Evolutionary conservation across 2,329 filamentous ascomycete genomes (phyloP), one percentile per base, ranked within the genome.

Genomic region (Onygena corvina): DNA sequence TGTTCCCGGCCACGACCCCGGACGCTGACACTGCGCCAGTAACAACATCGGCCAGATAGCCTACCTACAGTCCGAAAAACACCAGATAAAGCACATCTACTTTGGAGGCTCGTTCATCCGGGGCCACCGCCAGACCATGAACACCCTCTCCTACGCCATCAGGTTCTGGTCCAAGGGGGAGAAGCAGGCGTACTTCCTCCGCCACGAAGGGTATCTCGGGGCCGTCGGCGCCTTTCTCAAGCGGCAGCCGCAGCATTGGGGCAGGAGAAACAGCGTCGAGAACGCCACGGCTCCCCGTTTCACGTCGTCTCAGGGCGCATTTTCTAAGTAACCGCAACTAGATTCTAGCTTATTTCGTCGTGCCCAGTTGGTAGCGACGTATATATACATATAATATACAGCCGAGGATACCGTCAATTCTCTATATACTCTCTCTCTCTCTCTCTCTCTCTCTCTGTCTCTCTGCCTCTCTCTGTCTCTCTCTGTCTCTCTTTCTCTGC

Each of bases 31-130:
- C n/a, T 45, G 2, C 25, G 4, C 27, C 58, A 90, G 84, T 64
- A 96, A 96, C 72, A 96, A 96, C 68, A 95, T 96, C 55, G 92
- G 92, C 12, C 92, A 98, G 70, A 94, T 98, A 59, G 88, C 92
- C 36, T 95, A 92, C 65, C 74, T 98, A n/a, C 92, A 96, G 64
- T 92, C 87, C 4, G 89, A 95, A 64, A 92, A 94, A 62, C 90
- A 98, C 69, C 79, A 83, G 40, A 74, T 96, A 21, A 84, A 86
- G 54, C 81, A 90, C 61, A 96, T 98, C 53, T 98, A 98, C 71
- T 98, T 98, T 67, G 92, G 92, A 18, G 92, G 92, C 20, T 92
- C 85, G 4, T 98, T 96, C 64, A 96, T 98, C 62, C 82, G 92
- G 35, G 92, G 92, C 34, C 92, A 98, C 66, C 81, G 85, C 12